phyloP scores from a whole-genome alignment of 2,329 filamentous ascomycete genomes.

The Penicillium freii region DNA sequence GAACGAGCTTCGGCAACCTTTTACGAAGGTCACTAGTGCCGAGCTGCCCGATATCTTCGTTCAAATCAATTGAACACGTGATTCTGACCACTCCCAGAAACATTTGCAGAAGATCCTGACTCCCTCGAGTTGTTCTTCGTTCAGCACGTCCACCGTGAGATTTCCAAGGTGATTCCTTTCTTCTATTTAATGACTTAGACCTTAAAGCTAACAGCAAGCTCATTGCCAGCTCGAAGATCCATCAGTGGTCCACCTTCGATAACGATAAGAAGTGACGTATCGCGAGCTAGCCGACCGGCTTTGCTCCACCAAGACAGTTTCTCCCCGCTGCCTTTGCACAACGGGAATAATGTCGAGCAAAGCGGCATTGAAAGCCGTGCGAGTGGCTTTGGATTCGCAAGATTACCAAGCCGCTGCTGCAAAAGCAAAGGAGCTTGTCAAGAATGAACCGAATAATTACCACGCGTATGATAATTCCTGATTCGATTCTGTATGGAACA shows the following conservation, averaged over 20 bases:
- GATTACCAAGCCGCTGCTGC: constrained; percentile 74
- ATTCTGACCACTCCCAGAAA: background rate
- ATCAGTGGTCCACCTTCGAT: constrained; percentile 7
- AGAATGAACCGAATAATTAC: constrained; percentile 74
- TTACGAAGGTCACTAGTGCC: background rate
- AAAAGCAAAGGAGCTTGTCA: constrained; percentile 67
- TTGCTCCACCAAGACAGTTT: constrained; percentile 19
- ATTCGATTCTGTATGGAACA: constrained; percentile 1
- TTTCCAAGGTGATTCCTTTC: background rate
- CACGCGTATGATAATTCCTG: constrained; percentile 62
- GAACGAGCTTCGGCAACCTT: background rate
- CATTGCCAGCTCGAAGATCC: background rate
- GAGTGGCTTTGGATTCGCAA: constrained; percentile 71
- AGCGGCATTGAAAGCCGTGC: constrained; percentile 75
- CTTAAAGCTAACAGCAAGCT: background rate
- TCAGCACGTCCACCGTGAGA: background rate
- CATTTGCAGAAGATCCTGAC: background rate
- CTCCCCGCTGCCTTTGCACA: constrained; percentile 22
- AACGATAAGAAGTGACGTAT: constrained; percentile 30
- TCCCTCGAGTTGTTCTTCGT: background rate
- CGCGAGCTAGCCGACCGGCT: constrained; percentile 16
- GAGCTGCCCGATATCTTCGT: background rate
- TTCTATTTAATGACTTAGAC: background rate
- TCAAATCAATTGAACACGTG: background rate
- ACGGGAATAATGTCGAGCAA: constrained; percentile 53